phyloP scores from a whole-genome alignment of 2,329 filamentous ascomycete species.

The Thelonectria discophora region DNA sequence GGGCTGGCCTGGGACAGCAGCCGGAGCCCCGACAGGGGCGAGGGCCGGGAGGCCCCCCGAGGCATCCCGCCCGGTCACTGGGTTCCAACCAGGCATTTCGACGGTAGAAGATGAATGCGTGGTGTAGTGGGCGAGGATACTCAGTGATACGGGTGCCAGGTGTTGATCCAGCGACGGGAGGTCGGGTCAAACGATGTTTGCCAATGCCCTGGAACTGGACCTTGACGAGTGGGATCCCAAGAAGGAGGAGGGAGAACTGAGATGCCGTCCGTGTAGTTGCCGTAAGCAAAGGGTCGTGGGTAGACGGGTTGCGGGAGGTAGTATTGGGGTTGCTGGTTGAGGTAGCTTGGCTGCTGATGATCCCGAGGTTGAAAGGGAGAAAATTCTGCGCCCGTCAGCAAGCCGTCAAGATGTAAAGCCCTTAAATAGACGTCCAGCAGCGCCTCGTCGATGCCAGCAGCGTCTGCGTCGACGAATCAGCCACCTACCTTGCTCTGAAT shows the following conservation, averaged over 20 bases:
- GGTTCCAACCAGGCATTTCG: slow-evolving; percentile 53
- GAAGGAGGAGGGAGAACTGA: slow-evolving; percentile 14
- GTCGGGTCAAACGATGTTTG: slow-evolving; percentile 45
- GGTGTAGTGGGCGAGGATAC: not conserved
- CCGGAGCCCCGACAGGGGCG: slow-evolving; percentile 46
- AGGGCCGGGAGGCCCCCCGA: slow-evolving; percentile 44
- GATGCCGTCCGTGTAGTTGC: slow-evolving; percentile 5
- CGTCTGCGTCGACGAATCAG: slow-evolving; percentile 3
- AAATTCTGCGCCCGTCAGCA: slow-evolving; percentile 22
- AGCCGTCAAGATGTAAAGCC: not conserved
- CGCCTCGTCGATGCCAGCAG: slow-evolving; percentile 18
- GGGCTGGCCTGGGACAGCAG: slow-evolving; percentile 49
- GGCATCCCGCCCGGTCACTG: slow-evolving; percentile 50
- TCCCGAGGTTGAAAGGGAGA: slow-evolving; percentile 13
- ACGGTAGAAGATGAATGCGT: not conserved
- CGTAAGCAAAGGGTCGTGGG: slow-evolving; percentile 3
- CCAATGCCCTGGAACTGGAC: slow-evolving; percentile 48
- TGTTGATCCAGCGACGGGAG: slow-evolving; percentile 48
- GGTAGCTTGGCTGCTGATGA: not conserved
- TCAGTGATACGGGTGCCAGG: slow-evolving; percentile 43
- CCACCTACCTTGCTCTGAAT: slow-evolving; percentile 35
- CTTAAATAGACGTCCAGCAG: slow-evolving; percentile 3
- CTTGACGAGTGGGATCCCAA: slow-evolving; percentile 45
- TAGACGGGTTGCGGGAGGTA: slow-evolving; percentile 18
- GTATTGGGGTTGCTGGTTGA: slow-evolving; percentile 5